Base-by-base conservation (phyloP, 495 filamentous ascomycete species). In the Echria macrotheca region DNA sequence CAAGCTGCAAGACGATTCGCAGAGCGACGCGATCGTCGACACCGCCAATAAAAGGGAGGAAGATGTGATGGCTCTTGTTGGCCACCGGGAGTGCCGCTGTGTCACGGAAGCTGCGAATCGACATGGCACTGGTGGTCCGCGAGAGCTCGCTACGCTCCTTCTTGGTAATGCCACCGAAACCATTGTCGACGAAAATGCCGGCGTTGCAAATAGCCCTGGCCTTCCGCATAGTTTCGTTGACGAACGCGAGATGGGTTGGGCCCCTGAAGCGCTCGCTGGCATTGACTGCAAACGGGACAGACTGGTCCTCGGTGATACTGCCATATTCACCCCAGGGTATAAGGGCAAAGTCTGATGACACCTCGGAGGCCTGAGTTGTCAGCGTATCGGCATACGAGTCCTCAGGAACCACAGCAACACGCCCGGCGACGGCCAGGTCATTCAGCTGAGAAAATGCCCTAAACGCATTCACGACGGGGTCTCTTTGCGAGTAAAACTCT, bases 321-420 rank as follows among this genome's bases (percentile, higher is more conserved):
- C 87, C 88, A n/a, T 79, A 82, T 49, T 94, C 89, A 57, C 84
- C 87, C 93, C 93, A 98, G 0, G 93, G 91, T 28, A 96, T 78
- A 5, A 98, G 72, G 0, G 95, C 77, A 32, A 98, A 79, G 55
- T 97, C 89, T 0, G 88, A 84, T 0, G 70, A 69, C 1, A 46
- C 44, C 18, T 46, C 44, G 17, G 44, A 35, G 2, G 44, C 44
- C 5, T 46, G 44, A 2, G 28, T 46, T 19, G 24, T 32, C 12
- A 46, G 44, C 11, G 44, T 46, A 12, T 91, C 87, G 0, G 90
- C 85, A 59, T 86, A 96, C 0, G 82, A 84, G 22, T 76, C 69
- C 46, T 88, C 83, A 0, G 89, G 88, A 0, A 87, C 79, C 26
- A 96, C 77, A 2, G 83, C 77, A 9, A 95, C 82, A 24, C 81